phyloP scores from a whole-genome alignment of 2,329 filamentous ascomycete species.

The Botryotinia narcissicola region DNA sequence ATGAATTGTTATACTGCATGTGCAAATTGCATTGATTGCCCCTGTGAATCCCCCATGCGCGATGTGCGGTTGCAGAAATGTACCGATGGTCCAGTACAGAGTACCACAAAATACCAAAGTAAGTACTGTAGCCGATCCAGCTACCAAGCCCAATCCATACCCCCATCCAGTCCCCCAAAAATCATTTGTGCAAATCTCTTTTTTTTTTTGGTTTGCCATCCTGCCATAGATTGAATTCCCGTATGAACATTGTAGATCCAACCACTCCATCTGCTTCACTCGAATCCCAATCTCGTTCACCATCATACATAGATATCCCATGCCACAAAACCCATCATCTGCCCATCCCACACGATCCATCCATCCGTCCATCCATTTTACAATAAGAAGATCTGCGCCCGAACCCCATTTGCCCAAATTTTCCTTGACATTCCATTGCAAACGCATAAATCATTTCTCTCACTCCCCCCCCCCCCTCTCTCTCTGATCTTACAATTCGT shows the following conservation, averaged over 20 bases:
- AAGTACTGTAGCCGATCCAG: background rate
- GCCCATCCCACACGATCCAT: background rate
- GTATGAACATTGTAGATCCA: background rate
- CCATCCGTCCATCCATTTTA: background rate
- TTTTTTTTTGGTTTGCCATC: background rate
- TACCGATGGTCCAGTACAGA: background rate
- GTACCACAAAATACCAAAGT: background rate
- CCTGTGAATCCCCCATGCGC: background rate
- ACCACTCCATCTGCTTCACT: background rate
- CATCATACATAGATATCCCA: background rate
- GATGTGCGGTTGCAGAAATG: background rate
- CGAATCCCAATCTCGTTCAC: background rate
- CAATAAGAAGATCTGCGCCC: background rate
- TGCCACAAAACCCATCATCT: background rate
- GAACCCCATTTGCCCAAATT: background rate
- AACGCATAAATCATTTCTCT: background rate
- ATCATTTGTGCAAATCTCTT: background rate
- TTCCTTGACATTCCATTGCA: slow-evolving; percentile 6
- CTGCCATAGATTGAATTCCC: background rate
- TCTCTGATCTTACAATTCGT: slow-evolving; percentile 14
- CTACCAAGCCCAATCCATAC: background rate
- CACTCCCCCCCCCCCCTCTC: background rate
- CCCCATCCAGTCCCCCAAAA: background rate
- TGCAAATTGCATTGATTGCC: background rate
- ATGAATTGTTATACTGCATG: background rate